Evolutionary conservation across 164 flowering plant species (phyloP).

Genomic region (Nymphaea thermarum): DNA sequence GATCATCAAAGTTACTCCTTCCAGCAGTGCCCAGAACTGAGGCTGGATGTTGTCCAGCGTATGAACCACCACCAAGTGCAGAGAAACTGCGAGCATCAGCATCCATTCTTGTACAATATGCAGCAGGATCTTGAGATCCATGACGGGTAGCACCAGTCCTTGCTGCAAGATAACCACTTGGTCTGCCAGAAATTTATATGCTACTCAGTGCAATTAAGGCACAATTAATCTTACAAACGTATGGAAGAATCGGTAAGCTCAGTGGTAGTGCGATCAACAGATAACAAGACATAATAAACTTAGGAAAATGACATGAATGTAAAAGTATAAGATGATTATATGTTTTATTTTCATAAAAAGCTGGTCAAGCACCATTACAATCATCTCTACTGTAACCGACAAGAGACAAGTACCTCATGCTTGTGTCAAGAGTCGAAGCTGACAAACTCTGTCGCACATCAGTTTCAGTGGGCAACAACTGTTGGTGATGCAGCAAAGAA

Average conservation of each 20-base stretch:
- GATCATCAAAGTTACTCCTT: conserved; percentile 55
- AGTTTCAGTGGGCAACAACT: conserved; percentile 40
- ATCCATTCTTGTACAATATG: conserved; percentile 72
- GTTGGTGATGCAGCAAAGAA: conserved; percentile 65
- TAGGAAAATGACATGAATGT: not conserved
- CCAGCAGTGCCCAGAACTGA: conserved; percentile 92
- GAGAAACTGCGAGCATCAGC: conserved; percentile 59
- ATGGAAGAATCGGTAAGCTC: not conserved
- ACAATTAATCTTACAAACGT: not conserved
- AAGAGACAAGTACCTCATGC: conserved; percentile 49
- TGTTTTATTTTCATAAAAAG: not conserved
- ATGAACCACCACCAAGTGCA: conserved; percentile 41
- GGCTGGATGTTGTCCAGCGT: conserved; percentile 44
- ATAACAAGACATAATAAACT: not conserved
- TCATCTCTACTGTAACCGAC: not conserved
- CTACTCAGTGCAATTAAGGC: conserved; percentile 50
- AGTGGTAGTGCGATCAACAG: conserved; percentile 3
- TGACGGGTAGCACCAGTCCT: conserved; percentile 55
- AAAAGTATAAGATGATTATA: not conserved
- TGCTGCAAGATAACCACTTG: conserved; percentile 83
- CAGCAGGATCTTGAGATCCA: conserved; percentile 51
- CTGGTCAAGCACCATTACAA: not conserved
- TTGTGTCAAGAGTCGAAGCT: conserved; percentile 48
- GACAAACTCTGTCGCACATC: conserved; percentile 6
- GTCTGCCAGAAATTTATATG: conserved; percentile 94